These are phyloP conservation scores for Ganoderma leucocontextum DNA, from an alignment of 1,284 basidiomycete genomes.

Conservation along the genomic window DNA sequence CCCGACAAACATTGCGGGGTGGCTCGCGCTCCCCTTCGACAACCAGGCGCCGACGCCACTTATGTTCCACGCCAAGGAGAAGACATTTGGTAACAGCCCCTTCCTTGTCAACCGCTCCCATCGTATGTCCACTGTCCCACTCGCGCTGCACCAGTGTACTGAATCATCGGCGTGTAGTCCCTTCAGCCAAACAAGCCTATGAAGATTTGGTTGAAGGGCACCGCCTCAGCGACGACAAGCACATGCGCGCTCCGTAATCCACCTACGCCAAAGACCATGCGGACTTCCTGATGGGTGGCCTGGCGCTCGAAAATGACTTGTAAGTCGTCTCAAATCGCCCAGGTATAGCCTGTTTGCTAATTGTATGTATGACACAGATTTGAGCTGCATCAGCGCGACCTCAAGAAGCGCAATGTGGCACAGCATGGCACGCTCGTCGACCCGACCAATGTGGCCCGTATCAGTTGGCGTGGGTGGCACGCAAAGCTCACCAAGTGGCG, in stretches of 20 bases:
- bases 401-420: not conserved
- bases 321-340: not conserved
- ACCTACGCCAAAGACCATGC: not conserved
- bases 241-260: not conserved
- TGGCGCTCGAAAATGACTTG: not conserved
- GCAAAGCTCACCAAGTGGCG: not conserved
- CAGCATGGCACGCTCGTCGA: not conserved
- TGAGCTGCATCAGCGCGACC: not conserved
- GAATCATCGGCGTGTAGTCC: too few species aligned
- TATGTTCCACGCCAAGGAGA: constrained; percentile 12
- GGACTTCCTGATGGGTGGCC: not conserved
- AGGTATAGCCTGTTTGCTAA: not conserved
- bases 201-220: not conserved
- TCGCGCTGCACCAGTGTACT: too few species aligned
- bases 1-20: not conserved
- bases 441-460: not conserved
- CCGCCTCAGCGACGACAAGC: not conserved
- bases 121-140: not conserved
- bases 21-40: constrained; percentile 7
- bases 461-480: not conserved
- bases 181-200: not conserved
- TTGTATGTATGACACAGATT: not conserved
- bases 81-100: not conserved
- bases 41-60: constrained; percentile 6
- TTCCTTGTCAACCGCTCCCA: not conserved